Base-by-base conservation (phyloP, 2,329 filamentous ascomycete species). In the Paecilomyces sp. region DNA sequence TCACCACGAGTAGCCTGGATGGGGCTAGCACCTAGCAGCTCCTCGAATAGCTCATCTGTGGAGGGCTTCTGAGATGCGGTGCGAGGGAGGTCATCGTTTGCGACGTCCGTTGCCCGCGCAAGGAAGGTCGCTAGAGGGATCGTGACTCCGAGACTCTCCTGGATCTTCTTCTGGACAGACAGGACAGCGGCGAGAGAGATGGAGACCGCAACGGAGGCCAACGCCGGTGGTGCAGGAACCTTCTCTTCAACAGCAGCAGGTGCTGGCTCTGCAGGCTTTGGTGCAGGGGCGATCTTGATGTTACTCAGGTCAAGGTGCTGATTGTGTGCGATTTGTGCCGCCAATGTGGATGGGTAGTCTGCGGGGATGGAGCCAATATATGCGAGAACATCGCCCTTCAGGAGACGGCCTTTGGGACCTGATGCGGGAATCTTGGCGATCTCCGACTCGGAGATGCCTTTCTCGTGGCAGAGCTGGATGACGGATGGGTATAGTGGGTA, bases 361-460 rank as follows among this genome's bases (percentile, higher is more conserved):
- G 86, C 80, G 61, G 88, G 81, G 69, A 97, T 91, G 66, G 83
- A 81, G 63, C 94, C 94, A 15, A 97, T 77, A 75, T 93, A 94
- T 55, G 92, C 92, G 58, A 99, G 85, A 6, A 99, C 88, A 72
- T 99, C 94, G 59, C 94, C 94, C 82, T 99, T 99, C 63, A 99
- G 83, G 58, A 99, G 81, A 62, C 94, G 88, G 60, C 92, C 92
- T 68, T 88, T 87, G 31, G 94, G 94, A 25, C 94, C 94, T 22
- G 90, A 93, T 5, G 92, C 89, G 57, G 87, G 89, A 74, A 97
- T 97, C 74, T 90, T 88, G 76, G 86, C 82, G 57, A 92, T 82
- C 61, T 92, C 90, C 54, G 87, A 86, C 66, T 88, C 85, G 68
- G 89, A 83, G 58, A 99, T 79, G 63, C 88, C 87, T 70, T 95